Evolutionary conservation across 2,329 filamentous ascomycete species (phyloP).

Genomic region (Penicillium sp.): DNA sequence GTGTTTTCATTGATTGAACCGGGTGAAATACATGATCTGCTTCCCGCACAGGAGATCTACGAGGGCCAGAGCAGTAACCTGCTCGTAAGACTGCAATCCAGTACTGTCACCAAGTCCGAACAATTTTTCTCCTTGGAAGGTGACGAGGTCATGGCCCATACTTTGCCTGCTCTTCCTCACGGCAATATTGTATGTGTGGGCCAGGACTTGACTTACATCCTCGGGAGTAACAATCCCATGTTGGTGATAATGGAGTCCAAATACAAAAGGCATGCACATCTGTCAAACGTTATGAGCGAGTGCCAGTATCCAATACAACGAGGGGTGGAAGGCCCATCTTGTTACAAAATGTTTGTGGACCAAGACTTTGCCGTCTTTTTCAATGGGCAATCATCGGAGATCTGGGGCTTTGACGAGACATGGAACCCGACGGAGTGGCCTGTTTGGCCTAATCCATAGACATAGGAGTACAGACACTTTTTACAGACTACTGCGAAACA

Average conservation of each 20-base stretch:
- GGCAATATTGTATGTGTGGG: not conserved
- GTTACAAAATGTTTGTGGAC: constrained; percentile 1
- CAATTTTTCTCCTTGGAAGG: not conserved
- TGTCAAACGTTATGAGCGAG: not conserved
- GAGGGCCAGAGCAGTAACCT: constrained; percentile 1
- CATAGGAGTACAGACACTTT: not conserved
- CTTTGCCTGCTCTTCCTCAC: not conserved
- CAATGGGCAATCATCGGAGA: not conserved
- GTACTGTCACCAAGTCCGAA: not conserved
- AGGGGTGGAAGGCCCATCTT: not conserved
- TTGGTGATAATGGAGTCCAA: not conserved
- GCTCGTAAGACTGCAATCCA: not conserved
- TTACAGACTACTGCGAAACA: not conserved
- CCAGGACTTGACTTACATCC: constrained; percentile 1
- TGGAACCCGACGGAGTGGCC: not conserved
- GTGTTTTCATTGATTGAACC: not conserved
- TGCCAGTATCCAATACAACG: not conserved
- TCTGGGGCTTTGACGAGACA: not conserved
- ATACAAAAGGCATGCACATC: not conserved
- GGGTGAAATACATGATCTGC: not conserved
- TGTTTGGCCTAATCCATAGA: not conserved
- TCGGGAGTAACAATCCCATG: too few species aligned
- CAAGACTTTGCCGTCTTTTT: not conserved
- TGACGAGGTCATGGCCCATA: not conserved
- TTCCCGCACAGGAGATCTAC: not conserved